Percentiles rank a stretch among this genome's conserved stretches.
phyloP scores from a whole-genome alignment of 108 stramenopile species.

The Discostella pseudostelligera region DNA sequence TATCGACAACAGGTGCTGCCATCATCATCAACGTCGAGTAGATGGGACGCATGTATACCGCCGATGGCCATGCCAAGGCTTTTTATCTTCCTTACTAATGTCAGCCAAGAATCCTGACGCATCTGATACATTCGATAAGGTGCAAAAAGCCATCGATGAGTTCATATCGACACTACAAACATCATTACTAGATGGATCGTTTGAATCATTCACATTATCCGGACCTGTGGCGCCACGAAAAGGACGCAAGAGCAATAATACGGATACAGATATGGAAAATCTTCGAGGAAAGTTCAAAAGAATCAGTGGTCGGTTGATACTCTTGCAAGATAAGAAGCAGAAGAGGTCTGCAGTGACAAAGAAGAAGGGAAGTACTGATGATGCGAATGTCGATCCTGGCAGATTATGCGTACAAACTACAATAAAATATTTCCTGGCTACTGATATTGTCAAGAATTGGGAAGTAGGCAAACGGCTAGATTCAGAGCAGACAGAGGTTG shows the following conservation, averaged over 20 bases:
- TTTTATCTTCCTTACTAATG: too few species aligned
- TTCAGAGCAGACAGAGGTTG: slow-evolving; percentile 27
- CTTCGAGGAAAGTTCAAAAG: slow-evolving; percentile 41
- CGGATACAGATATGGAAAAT: slow-evolving; percentile 4
- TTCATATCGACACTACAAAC: slow-evolving; percentile 22
- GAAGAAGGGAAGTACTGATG: neutral
- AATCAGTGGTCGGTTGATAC: slow-evolving; percentile 29
- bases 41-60: too few species aligned
- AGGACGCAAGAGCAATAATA: slow-evolving; percentile 12
- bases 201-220: slow-evolving; percentile 28
- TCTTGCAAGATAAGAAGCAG: slow-evolving; percentile 33
- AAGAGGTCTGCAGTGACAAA: neutral
- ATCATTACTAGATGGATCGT: slow-evolving; percentile 31
- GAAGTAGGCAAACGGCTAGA: neutral
- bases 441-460: slow-evolving; percentile 77
- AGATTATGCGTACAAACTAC: slow-evolving; percentile 59
- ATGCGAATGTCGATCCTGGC: slow-evolving; percentile 2
- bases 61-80: too few species aligned
- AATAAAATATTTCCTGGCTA: slow-evolving; percentile 78
- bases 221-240: slow-evolving; percentile 27
- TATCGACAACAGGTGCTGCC: too few species aligned
- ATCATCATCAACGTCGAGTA: too few species aligned
- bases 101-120: neutral
- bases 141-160: slow-evolving; percentile 18
- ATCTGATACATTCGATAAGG: neutral